These are phyloP conservation scores for Euphorbia pulcherrima DNA, from an alignment of 345 rosid genomes.

Conservation along the genomic window DNA sequence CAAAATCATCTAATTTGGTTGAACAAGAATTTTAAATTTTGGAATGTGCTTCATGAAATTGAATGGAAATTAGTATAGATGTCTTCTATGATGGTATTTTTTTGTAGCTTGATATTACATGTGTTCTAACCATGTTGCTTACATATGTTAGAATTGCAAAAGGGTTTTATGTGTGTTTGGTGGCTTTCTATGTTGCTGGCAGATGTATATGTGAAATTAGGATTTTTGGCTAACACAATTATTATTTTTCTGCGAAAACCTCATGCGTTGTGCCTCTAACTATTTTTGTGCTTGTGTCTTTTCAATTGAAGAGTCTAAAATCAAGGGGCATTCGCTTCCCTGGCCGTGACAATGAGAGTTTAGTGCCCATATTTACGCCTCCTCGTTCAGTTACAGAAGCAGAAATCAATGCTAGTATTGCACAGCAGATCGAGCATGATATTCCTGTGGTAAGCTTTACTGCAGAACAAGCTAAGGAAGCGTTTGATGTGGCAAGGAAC, in stretches of 20 bases:
- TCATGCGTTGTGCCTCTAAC: background rate
- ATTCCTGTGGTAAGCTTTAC: constrained; percentile 58
- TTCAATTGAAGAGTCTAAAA: constrained; percentile 56
- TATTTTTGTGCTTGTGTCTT: constrained; percentile 16
- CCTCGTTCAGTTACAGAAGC: constrained; percentile 64
- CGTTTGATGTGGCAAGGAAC: constrained; percentile 90
- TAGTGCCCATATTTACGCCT: constrained; percentile 94
- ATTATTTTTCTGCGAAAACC: constrained; percentile 10
- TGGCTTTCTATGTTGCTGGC: constrained; percentile 2
- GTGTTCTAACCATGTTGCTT: background rate
- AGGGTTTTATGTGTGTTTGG: background rate
- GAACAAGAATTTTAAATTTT: background rate
- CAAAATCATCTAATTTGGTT: background rate
- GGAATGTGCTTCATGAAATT: background rate
- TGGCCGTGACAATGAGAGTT: constrained; percentile 89
- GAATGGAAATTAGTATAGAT: constrained; percentile 3
- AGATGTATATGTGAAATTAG: background rate
- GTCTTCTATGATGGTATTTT: background rate
- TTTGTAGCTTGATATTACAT: background rate
- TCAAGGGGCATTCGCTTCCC: constrained; percentile 93
- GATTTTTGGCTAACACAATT: constrained; percentile 2
- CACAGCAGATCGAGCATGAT: constrained; percentile 51
- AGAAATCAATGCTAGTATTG: constrained; percentile 47
- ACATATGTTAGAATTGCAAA: background rate
- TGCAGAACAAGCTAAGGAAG: constrained; percentile 80